phyloP scores from a whole-genome alignment of 495 filamentous ascomycete genomes.

The Hypoxylon crocopeplum region DNA sequence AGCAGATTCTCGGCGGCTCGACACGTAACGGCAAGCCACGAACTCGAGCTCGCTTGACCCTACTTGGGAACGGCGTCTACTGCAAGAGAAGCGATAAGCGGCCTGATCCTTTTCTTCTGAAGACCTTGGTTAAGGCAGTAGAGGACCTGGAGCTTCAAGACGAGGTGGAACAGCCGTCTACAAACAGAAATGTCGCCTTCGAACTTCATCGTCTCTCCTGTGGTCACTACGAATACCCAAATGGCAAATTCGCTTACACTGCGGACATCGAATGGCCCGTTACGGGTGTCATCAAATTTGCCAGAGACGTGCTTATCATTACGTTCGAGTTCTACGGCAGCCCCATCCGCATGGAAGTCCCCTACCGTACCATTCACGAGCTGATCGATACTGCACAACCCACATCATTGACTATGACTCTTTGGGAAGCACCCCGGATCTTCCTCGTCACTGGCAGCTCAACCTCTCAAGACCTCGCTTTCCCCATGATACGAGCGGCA shows the following conservation, averaged over 20 bases:
- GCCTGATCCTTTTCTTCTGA: constrained; percentile 48
- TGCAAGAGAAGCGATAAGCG: constrained; percentile 51
- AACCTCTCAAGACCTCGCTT: neutral
- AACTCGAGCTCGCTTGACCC: constrained; percentile 41
- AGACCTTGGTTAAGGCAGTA: constrained; percentile 46
- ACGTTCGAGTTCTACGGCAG: constrained; percentile 5
- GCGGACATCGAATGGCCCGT: constrained; percentile 49
- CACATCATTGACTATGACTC: constrained; percentile 31
- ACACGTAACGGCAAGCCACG: neutral
- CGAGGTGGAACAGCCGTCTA: constrained; percentile 1
- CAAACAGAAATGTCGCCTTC: constrained; percentile 38
- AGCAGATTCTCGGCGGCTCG: constrained; percentile 6
- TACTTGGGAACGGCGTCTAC: constrained; percentile 46
- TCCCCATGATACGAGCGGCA: neutral
- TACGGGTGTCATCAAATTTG: constrained; percentile 53
- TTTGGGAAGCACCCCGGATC: constrained; percentile 37
- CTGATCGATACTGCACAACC: constrained; percentile 24
- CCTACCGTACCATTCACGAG: constrained; percentile 34
- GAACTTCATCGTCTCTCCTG: constrained; percentile 47
- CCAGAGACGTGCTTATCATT: constrained; percentile 48
- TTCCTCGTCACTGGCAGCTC: neutral
- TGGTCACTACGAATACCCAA: constrained; percentile 56
- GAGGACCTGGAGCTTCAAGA: constrained; percentile 28
- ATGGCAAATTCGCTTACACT: constrained; percentile 50
- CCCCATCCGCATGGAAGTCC: constrained; percentile 33